Percentiles rank a stretch among this genome's conserved stretches.
These are phyloP conservation scores for Penicillium robsamsonii DNA, from an alignment of 495 filamentous ascomycete genomes.

Conservation along the genomic window DNA sequence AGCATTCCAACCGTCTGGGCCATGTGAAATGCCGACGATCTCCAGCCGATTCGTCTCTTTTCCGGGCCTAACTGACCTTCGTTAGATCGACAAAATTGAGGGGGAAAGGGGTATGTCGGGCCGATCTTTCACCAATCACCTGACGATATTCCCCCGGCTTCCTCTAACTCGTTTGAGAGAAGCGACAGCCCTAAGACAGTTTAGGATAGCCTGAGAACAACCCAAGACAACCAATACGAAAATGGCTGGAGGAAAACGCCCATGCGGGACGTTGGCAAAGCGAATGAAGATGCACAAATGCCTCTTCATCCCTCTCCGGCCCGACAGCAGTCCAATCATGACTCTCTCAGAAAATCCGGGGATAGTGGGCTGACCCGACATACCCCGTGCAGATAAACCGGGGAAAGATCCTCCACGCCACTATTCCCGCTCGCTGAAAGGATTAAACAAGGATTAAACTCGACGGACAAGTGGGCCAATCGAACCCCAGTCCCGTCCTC, in stretches of 20 bases:
- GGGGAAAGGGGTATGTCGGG: slow-evolving; percentile 2
- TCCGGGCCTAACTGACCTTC: neutral
- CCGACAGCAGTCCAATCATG: slow-evolving; percentile 9
- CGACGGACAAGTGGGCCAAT: slow-evolving; percentile 5
- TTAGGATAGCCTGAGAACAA: too few relatives aligned
- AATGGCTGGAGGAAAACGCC: too few relatives aligned
- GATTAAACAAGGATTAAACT: neutral
- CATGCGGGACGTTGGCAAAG: too few relatives aligned
- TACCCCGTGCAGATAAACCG: slow-evolving; percentile 2
- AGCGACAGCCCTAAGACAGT: neutral
- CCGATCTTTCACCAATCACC: slow-evolving; percentile 5
- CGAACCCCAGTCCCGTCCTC: neutral
- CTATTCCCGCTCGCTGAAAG: neutral
- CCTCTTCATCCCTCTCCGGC: neutral
- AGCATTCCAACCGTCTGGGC: neutral
- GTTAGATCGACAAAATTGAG: neutral
- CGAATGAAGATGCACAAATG: neutral
- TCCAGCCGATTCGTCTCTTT: slow-evolving; percentile 2
- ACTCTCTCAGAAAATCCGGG: slow-evolving; percentile 1
- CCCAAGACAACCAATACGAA: too few relatives aligned
- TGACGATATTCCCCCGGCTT: neutral
- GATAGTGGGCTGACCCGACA: neutral
- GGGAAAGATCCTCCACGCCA: slow-evolving; percentile 7
- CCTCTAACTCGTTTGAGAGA: neutral
- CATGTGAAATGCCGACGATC: neutral